phyloP scores from a whole-genome alignment of 495 filamentous ascomycete genomes.

The Daldinia caldariorum region DNA sequence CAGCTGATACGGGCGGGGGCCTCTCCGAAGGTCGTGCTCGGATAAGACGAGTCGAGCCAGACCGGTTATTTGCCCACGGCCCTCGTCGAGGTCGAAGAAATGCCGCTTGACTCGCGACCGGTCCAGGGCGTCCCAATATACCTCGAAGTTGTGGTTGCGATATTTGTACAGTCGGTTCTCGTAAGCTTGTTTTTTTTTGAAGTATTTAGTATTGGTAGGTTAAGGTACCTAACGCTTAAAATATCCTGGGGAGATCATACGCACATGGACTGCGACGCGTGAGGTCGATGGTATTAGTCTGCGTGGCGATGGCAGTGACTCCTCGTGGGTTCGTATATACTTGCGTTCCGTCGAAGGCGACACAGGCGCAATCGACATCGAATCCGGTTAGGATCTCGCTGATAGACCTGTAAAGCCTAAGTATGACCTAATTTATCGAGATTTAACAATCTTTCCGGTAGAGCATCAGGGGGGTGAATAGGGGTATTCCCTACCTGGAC shows the following conservation, averaged over 20 bases:
- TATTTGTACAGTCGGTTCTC: background rate
- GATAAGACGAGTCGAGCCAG: background rate
- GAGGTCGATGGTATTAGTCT: background rate
- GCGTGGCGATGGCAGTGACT: background rate
- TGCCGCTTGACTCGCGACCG: background rate
- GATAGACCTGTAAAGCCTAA: background rate
- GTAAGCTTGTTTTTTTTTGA: background rate
- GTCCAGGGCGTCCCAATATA: background rate
- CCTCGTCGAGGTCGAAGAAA: background rate
- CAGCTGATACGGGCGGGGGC: background rate
- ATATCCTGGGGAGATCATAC: background rate
- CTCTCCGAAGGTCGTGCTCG: background rate
- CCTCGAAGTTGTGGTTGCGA: background rate
- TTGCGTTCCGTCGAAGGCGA: conserved; percentile 1
- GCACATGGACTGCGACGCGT: background rate
- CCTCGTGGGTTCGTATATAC: background rate
- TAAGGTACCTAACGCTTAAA: too few relatives aligned
- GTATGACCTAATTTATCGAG: background rate
- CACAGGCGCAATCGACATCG: background rate
- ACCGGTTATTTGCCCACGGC: background rate
- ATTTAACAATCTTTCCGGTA: background rate
- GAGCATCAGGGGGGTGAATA: background rate
- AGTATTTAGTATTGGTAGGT: too few relatives aligned
- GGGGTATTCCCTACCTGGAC: background rate
- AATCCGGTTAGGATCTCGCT: background rate